Evolutionary conservation across 2,329 filamentous ascomycete species (phyloP).

Genomic region (Aspergillus puulaauensis): DNA sequence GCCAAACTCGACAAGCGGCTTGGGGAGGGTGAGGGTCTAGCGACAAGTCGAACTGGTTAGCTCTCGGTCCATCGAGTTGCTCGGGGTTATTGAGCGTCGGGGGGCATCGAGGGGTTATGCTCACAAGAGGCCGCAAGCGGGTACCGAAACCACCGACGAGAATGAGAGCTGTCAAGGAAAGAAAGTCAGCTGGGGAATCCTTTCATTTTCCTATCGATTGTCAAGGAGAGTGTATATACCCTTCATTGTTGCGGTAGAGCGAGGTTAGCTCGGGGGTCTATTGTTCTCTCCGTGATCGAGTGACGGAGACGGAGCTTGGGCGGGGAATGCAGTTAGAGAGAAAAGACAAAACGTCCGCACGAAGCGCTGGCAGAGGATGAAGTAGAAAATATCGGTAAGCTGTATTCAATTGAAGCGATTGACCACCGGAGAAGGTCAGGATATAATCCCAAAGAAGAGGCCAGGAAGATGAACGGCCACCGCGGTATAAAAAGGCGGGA

Average conservation of each 20-base stretch:
- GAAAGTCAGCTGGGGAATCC: conserved; percentile 10
- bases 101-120: conserved; percentile 38
- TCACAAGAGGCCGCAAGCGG: conserved; percentile 90
- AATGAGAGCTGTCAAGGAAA: conserved; percentile 71
- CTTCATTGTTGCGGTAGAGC: conserved; percentile 18
- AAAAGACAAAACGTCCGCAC: neutral
- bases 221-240: conserved; percentile 5
- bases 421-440: neutral
- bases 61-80: conserved; percentile 2
- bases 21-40: conserved; percentile 93
- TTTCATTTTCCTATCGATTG: neutral
- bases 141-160: conserved; percentile 99
- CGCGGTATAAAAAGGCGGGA: conserved; percentile 20
- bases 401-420: conserved; percentile 3
- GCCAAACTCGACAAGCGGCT: conserved; percentile 95
- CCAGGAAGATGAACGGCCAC: conserved; percentile 13
- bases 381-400: neutral
- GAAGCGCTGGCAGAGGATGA: neutral
- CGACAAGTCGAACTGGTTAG: conserved; percentile 14
- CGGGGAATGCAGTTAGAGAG: neutral
- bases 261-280: conserved; percentile 3
- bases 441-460: neutral
- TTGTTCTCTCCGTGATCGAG: conserved; percentile 11
- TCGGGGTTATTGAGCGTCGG: conserved; percentile 9
- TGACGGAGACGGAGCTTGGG: conserved; percentile 10